A percentile compares a stretch with the other conserved stretches of the same genome.
Evolutionary conservation across 2,329 filamentous ascomycete genomes (phyloP).

Genomic region (Alternaria sp.): DNA sequence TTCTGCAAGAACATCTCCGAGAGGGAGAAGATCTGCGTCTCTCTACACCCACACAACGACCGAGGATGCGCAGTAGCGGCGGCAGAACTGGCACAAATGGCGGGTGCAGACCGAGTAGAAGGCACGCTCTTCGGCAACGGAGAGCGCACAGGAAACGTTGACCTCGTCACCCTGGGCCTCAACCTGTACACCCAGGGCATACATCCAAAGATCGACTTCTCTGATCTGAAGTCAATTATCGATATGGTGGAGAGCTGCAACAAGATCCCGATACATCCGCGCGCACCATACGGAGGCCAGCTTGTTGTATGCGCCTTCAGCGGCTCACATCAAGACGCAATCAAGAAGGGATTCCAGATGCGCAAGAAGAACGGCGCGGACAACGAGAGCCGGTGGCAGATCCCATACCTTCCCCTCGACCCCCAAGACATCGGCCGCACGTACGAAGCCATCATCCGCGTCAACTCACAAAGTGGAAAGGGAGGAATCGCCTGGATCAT

Average conservation of each 20-base stretch:
- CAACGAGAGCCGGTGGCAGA: constrained; percentile 75
- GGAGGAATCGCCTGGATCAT: constrained; percentile 95
- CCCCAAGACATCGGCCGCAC: constrained; percentile 91
- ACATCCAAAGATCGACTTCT: constrained; percentile 85
- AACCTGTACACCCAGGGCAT: constrained; percentile 97
- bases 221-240: constrained; percentile 83
- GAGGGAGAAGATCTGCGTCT: constrained; percentile 85
- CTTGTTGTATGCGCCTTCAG: constrained; percentile 93
- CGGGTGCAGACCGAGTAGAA: constrained; percentile 91
- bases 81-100: constrained; percentile 93
- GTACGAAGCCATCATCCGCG: constrained; percentile 97
- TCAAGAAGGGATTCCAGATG: constrained; percentile 83
- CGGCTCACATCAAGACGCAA: constrained; percentile 92
- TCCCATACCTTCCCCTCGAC: constrained; percentile 92
- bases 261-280: constrained; percentile 90
- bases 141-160: constrained; percentile 93
- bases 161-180: constrained; percentile 87
- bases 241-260: constrained; percentile 89
- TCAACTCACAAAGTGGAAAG: constrained; percentile 96
- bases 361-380: constrained; percentile 67
- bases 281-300: constrained; percentile 88
- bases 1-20: constrained; percentile 87
- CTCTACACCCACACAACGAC: constrained; percentile 94
- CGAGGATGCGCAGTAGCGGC: constrained; percentile 88
- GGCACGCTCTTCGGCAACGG: constrained; percentile 94